Base-by-base conservation (phyloP, 1,284 basidiomycete genomes). In the Puccinia coronata region DNA sequence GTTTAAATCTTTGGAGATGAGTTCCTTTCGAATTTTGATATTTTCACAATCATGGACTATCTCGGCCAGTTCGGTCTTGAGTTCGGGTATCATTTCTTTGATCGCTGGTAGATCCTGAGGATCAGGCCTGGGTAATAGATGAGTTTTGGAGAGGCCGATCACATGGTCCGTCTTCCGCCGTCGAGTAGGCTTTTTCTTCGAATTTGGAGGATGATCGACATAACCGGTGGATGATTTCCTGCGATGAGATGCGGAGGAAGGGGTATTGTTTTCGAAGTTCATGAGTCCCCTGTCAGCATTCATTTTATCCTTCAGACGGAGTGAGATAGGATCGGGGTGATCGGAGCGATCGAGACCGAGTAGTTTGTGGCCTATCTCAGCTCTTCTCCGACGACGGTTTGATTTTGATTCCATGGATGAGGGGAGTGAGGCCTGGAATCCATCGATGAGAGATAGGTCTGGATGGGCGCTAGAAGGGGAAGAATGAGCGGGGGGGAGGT, bases 341-440 rank as follows among this genome's bases (percentile, higher is more conserved):
- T 84, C 90, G 91, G 78, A 87, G 5, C 25, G 69, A 87, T 83
- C 88, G 88, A 82, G 92, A 85, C 23, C 92, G 89, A 72, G 91
- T 87, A 84, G 91, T 90, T 71, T 91, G 90, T 84, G 91, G 90
- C 84, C 91, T 91, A 75, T 88, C 88, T 84, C 81, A 88, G 84
- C 90, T 91, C 85, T 90, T 89, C 34, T 87, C 88, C 93, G 91
- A 77, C 94, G 87, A 81, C 95, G 87, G 82, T 94, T 88, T 25
- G 90, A 88, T 82, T 92, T 91, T 76, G 92, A 89, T 84, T 91
- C 89, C 84, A 94, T 92, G 41, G 94, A 90, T 84, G 92, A 93
- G 12, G 95, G 95, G 72, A 96, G 92, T 1, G 95, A 96, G 41
- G 95, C 95, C 83, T 93, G 92, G 87, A 96, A 97, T 0, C 95